Evolutionary conservation across 2,329 filamentous ascomycete species (phyloP), one percentile per base, ranked within the genome.

Genomic region (Aspergillus brunneoviolaceus): DNA sequence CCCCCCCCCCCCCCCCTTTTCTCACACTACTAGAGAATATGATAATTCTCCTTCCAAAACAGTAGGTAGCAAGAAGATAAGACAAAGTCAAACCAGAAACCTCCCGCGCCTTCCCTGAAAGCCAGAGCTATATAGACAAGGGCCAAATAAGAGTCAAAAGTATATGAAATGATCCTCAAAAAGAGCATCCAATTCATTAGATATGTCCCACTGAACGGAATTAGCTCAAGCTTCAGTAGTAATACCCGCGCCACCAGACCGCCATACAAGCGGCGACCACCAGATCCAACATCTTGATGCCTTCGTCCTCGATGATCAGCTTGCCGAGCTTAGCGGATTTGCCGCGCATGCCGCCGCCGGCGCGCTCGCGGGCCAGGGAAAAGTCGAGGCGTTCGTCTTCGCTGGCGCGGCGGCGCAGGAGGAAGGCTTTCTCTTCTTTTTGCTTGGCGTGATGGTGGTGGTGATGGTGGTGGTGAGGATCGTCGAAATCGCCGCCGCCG

Each of bases 241-340:
- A 77, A 85, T 92, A 97, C 4, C 90, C 87, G 68, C 88, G 87
- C 93, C 94, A 98, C 91, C 93, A 99, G 16, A 98, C 80, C 1
- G 90, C 92, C 77, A 99, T 85, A 72, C 96, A 97, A 11, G 92
- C 90, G 4, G 94, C 91, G 21, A 99, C 91, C 0, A 96, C 81
- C 60, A 99, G 76, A 80, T 99, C 95, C 69, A 98, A 77, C 94
- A 99, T 98, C 80, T 96, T 96, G 65, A 96, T 78, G 0, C 95
- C 95, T 69, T 96, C 93, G 58, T 94, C 87, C 67, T 92, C 86
- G 42, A 99, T 84, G 55, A 98, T 92, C 55, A 99, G 79, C 77
- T 98, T 99, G 0, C 94, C 95, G 68, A 99, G 80, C 79, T 99
- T 99, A 3, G 92, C 93, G 69, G 91, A 86, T 74, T 91, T 92